Evolutionary conservation across 2,329 filamentous ascomycete species (phyloP), one percentile per base, ranked within the genome.

Genomic region (Aspergillus melleus): DNA sequence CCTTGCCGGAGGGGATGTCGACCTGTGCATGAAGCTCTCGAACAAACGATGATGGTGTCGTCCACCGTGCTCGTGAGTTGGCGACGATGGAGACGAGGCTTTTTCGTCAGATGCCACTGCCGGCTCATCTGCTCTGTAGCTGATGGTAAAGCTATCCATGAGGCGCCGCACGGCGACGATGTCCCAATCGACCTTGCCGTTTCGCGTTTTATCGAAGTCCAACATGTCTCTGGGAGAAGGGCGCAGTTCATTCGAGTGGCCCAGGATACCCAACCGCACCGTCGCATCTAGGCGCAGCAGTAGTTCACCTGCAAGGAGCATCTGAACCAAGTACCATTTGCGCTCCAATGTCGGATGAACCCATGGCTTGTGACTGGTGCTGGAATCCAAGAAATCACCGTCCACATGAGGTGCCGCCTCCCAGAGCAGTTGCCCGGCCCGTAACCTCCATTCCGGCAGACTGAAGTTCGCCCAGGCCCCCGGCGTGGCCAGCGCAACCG

Each of bases 101-200:
- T 16, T 50, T 5, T 16, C 32, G 9, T 20, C n/a, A n/a, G 30
- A 29, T 62, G 66, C 14, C 58, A 49, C 20, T 53, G 47, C 51
- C 26, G 64, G 49, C 47, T 64, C 54, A 16, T 58, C 54, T 9
- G 63, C 53, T 10, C 46, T 52, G 55, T 69, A 74, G 30, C 63
- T 65, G 16, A 83, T 75, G 19, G 74, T 68, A n/a, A 85, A 72
- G 53, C 80, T 84, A 49, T 84, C 79, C 32, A 85, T 70, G 54
- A 85, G 84, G 2, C 81, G 76, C 22, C 81, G 77, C 6, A 81
- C 81, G 19, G 83, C 74, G 2, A 86, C 75, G 24, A 86, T 70
- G 69, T 85, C 83, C 84, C 84, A 86, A 55, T 84, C 79, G 4
- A 82, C 74, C 64, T 86, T 85, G 5, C 75, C 72, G n/a, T 77